A percentile compares a stretch with the other conserved stretches of the same genome.
Evolutionary conservation across 2,329 filamentous ascomycete species (phyloP).

Genomic region (Seiridium unicorne): DNA sequence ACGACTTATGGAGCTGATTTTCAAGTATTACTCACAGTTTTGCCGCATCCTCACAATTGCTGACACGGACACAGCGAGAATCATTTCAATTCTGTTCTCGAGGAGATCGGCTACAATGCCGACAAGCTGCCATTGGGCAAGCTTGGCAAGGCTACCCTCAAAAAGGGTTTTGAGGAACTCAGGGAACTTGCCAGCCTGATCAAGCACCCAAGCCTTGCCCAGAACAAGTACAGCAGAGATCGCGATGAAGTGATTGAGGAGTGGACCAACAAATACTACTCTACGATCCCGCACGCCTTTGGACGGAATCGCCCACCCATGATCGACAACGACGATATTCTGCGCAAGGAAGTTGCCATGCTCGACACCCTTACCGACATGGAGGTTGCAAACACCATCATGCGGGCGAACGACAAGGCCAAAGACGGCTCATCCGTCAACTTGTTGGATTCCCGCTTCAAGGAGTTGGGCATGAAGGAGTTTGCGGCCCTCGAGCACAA

Average conservation of each 20-base stretch:
- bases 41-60: neutral
- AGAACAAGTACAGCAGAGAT: constrained; percentile 36
- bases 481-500: constrained; percentile 63
- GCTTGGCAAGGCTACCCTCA: constrained; percentile 73
- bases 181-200: constrained; percentile 70
- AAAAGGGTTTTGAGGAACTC: constrained; percentile 68
- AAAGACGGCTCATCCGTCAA: constrained; percentile 49
- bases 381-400: constrained; percentile 74
- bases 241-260: constrained; percentile 43
- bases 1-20: constrained; percentile 73
- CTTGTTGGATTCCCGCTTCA: constrained; percentile 68
- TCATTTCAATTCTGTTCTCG: constrained; percentile 65
- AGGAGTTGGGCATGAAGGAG: constrained; percentile 67
- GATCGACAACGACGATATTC: constrained; percentile 50
- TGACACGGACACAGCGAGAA: constrained; percentile 34
- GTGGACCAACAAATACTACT: constrained; percentile 76
- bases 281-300: constrained; percentile 76
- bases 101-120: constrained; percentile 64
- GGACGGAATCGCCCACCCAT: constrained; percentile 70
- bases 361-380: constrained; percentile 78
- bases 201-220: constrained; percentile 45
- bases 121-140: constrained; percentile 80
- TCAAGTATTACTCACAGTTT: constrained; percentile 48
- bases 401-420: constrained; percentile 57
- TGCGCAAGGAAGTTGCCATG: constrained; percentile 74